Conservation (phyloP, 768 basidiomycete species). For the Panaeolus papilionaceus region DNA sequence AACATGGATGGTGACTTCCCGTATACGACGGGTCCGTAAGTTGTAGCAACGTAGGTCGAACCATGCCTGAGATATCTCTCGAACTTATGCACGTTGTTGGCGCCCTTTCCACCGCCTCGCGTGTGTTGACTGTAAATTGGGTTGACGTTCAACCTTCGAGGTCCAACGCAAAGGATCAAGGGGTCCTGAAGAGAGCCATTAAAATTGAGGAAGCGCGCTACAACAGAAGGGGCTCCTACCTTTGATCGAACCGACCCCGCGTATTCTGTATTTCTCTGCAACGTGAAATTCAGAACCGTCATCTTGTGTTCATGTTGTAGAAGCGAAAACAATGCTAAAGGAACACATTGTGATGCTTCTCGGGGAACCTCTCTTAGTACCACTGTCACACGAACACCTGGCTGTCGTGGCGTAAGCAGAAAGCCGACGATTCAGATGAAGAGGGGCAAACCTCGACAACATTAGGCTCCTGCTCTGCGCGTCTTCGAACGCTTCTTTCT, state of each 20-base stretch:
- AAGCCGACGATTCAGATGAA: slow-evolving; percentile 9
- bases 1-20: slow-evolving; percentile 85
- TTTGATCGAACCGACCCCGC: slow-evolving; percentile 89
- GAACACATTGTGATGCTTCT: slow-evolving; percentile 55
- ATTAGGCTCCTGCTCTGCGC: slow-evolving; percentile 64
- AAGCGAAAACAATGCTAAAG: slow-evolving; percentile 76
- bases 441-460: slow-evolving; percentile 65
- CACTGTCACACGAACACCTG: slow-evolving; percentile 82
- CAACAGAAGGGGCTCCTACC: slow-evolving; percentile 43
- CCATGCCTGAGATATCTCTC: slow-evolving; percentile 91
- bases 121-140: slow-evolving; percentile 95
- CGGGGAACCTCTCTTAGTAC: slow-evolving; percentile 78
- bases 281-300: slow-evolving; percentile 89
- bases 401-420: slow-evolving; percentile 46
- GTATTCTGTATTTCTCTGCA: slow-evolving; percentile 96
- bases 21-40: slow-evolving; percentile 88
- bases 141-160: slow-evolving; percentile 81
- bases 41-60: slow-evolving; percentile 80
- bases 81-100: slow-evolving; percentile 98
- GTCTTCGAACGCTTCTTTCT: slow-evolving; percentile 69
- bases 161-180: slow-evolving; percentile 87
- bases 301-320: slow-evolving; percentile 97
- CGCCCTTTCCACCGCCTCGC: slow-evolving; percentile 86
- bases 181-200: slow-evolving; percentile 64
- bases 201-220: background rate